Conservation (phyloP, 176 grass and related monocot species). For the bread wheat (Triticum aestivum) region IWGSC_CS_RefSeq_v2.1 NC_057799.1:137132860-137133359, state of each 20-base stretch:
- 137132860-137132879: conserved; percentile 25
- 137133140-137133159: neutral
- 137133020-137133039: neutral
- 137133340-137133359: neutral
- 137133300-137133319: neutral
- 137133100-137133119: neutral
- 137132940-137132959: conserved; percentile 25
- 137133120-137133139: neutral
- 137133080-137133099: neutral
- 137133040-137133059: neutral
- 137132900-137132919: conserved; percentile 4
- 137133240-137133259: neutral
- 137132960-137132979: neutral
- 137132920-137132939: neutral
- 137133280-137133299: neutral
- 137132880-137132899: conserved; percentile 15
- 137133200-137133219: neutral
- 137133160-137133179: neutral
- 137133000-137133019: neutral
- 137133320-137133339: conserved; percentile 16
- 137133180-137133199: neutral
- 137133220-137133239: neutral
- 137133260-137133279: neutral
- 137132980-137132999: neutral
- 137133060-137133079: neutral